Conservation (phyloP, 495 filamentous ascomycete species). For the Penicillium paradoxum region DNA sequence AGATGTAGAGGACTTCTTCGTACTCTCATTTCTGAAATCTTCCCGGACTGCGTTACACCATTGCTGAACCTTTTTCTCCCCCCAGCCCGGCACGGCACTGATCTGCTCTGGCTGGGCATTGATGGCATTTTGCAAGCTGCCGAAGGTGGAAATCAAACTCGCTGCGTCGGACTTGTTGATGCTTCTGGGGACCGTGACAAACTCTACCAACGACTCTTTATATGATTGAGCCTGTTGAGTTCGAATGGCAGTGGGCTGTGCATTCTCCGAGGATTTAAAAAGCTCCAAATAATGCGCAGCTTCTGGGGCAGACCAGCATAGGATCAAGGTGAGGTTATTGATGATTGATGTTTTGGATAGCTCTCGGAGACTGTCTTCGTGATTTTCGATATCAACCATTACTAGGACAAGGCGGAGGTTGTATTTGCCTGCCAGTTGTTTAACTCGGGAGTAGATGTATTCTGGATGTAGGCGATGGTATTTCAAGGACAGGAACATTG, state of each 20-base stretch:
- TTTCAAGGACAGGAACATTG: conserved; percentile 89
- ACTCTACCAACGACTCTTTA: conserved; percentile 84
- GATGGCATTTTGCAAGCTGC: conserved; percentile 75
- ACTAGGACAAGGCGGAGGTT: conserved; percentile 76
- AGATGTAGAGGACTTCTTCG: conserved; percentile 49
- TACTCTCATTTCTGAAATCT: conserved; percentile 70
- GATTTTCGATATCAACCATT: conserved; percentile 90
- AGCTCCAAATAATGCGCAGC: conserved; percentile 88
- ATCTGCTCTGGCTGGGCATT: conserved; percentile 87
- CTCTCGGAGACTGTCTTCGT: conserved; percentile 74
- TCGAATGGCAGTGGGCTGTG: conserved; percentile 72
- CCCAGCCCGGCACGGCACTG: conserved; percentile 79
- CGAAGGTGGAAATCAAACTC: conserved; percentile 80
- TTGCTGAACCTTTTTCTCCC: conserved; percentile 83
- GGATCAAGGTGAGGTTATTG: conserved; percentile 84
- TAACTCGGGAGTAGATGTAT: conserved; percentile 93
- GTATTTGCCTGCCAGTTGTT: conserved; percentile 72
- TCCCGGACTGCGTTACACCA: conserved; percentile 80
- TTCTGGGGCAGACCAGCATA: conserved; percentile 92
- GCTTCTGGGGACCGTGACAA: conserved; percentile 80
- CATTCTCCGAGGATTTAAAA: conserved; percentile 89
- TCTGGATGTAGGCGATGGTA: conserved; percentile 97
- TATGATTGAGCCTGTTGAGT: conserved; percentile 79
- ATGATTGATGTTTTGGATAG: conserved; percentile 84
- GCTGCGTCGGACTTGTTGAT: conserved; percentile 95